Conservation (phyloP, 2,329 filamentous ascomycete species). For the Ceratocystis cubensis region DNA sequence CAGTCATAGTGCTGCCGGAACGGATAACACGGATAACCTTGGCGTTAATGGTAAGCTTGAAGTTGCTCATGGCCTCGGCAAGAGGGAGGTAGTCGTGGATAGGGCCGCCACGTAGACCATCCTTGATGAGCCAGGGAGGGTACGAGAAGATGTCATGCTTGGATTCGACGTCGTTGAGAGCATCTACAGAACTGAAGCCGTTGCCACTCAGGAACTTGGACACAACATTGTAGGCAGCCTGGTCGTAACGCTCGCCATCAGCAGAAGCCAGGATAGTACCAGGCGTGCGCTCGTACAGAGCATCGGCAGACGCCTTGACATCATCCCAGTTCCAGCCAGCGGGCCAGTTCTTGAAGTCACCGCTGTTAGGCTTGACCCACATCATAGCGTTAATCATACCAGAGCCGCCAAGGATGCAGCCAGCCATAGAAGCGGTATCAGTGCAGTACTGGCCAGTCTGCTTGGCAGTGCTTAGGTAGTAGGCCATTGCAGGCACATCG, state of each 20-base stretch:
- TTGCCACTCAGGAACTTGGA: constrained; percentile 45
- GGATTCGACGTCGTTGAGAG: constrained; percentile 44
- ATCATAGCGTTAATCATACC: constrained; percentile 55
- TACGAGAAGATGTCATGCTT: constrained; percentile 55
- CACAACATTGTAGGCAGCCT: constrained; percentile 52
- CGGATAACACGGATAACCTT: constrained; percentile 56
- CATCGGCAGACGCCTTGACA: constrained; percentile 44
- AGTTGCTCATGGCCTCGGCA: constrained; percentile 48
- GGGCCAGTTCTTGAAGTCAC: constrained; percentile 64
- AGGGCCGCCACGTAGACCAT: constrained; percentile 56
- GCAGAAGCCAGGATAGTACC: constrained; percentile 53
- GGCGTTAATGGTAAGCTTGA: constrained; percentile 53
- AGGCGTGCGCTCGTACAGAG: constrained; percentile 57
- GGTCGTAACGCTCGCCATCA: constrained; percentile 53
- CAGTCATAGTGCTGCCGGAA: constrained; percentile 47
- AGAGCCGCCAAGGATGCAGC: constrained; percentile 56
- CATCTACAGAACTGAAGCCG: constrained; percentile 48
- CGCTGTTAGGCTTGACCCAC: constrained; percentile 48
- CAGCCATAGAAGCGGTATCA: constrained; percentile 59
- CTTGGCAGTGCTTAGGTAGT: constrained; percentile 56
- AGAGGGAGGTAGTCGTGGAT: constrained; percentile 57
- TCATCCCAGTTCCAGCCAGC: constrained; percentile 56
- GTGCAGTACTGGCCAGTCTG: constrained; percentile 52
- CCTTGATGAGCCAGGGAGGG: constrained; percentile 53
- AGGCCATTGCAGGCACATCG: constrained; percentile 54